phyloP scores from a whole-genome alignment of 75 land plant species.

The Chamaecyparis obtusa region DNA sequence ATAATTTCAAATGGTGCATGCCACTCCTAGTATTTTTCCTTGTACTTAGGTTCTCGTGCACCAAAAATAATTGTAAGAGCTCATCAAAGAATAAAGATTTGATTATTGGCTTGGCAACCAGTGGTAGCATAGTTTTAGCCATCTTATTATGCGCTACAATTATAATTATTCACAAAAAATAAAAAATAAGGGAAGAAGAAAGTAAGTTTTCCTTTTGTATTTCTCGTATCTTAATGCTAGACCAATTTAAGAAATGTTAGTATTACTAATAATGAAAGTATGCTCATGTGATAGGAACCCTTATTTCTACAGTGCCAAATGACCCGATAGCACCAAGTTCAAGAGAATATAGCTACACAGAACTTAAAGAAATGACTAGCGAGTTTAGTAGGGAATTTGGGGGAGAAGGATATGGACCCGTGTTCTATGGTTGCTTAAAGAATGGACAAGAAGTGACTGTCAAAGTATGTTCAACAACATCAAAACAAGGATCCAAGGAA shows the following conservation, averaged over 20 bases:
- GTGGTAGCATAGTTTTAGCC: not conserved
- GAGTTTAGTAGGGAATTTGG: slow-evolving; percentile 32
- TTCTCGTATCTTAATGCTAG: too few relatives aligned
- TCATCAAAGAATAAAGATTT: not conserved
- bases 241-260: not conserved
- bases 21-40: too few relatives aligned
- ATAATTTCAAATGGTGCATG: too few relatives aligned
- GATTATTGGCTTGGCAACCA: not conserved
- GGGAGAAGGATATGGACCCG: slow-evolving; percentile 51
- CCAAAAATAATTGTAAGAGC: not conserved
- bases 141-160: not conserved
- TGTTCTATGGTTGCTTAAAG: slow-evolving; percentile 29
- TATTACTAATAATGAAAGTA: not conserved
- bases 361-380: slow-evolving; percentile 32
- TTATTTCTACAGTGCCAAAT: not conserved
- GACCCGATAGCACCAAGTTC: not conserved
- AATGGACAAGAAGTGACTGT: slow-evolving; percentile 39
- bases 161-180: not conserved
- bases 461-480: slow-evolving; percentile 30
- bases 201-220: too few relatives aligned
- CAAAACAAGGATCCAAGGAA: slow-evolving; percentile 25
- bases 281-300: not conserved
- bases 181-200: not conserved
- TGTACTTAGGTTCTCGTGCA: too few relatives aligned
- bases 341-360: slow-evolving; percentile 18